Base-by-base conservation (phyloP, 169 alveolate species). In the Cryptosporidium ubiquitum region DNA sequence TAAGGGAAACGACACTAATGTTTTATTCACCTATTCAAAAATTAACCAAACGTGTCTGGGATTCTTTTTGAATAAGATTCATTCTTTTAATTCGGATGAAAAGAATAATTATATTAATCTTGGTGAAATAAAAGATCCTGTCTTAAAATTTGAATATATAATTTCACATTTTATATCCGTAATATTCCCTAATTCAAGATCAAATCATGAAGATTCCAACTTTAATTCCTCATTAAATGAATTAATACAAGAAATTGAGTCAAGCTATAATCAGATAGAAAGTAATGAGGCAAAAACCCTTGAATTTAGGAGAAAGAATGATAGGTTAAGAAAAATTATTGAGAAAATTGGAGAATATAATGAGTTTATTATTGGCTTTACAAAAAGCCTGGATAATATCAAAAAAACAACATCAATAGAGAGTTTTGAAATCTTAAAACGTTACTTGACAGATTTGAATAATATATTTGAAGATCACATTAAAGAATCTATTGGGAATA, bases 21-120 rank as follows among this genome's bases (percentile, higher is more conserved):
- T 10, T 6, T 33, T 64, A n/a, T 31, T 64, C n/a, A 14, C 47
- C 14, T 64, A 64, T 29, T 64, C 71, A n/a, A 64, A 29, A 29
- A 64, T 64, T 31, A 64, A 64, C 71, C 71, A 64, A 64, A 29
- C 4, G 3, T 64, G 71, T 31, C 51, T 37, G 31, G 71, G 71
- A 1, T 64, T 64, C 12, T 64, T 64, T 37, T 10, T 64, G 18
- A 35, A 35, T 5, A n/a, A 64, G 33, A 29, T 33, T 14, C 16
- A 37, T 18, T 64, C 71, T 4, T 33, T 20, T n/a, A n/a, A 33
- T 4, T 7, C n/a, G 5, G 33, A 64, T 5, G 52, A 31, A 64
- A 64, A 35, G 23, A 37, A 64, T 3, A 49, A 64, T 23, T n/a
- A 4, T 33, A 16, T 64, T 18, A 26, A 33, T 23, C 1, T 29